Evolutionary conservation across 176 grass and related monocot genomes (phyloP).

Genomic region (Tuctoria greenei): DNA sequence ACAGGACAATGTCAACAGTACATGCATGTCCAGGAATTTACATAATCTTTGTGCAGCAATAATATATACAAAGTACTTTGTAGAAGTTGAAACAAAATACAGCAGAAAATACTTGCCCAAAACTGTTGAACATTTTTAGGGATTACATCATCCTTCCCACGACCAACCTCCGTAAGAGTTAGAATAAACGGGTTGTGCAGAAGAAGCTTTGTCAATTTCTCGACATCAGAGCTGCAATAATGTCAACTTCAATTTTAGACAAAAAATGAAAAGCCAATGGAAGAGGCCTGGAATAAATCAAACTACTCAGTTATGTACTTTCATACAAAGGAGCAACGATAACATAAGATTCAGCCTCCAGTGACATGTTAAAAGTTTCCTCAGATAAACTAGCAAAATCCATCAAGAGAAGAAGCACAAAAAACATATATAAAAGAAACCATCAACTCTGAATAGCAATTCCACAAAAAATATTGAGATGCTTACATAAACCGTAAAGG

Average conservation of each 20-base stretch:
- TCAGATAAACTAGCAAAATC: conserved; percentile 8
- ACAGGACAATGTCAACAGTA: conserved; percentile 2
- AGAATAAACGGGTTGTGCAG: conserved; percentile 85
- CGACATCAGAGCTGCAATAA: conserved; percentile 66
- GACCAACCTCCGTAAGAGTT: conserved; percentile 77
- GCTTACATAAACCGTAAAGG: background rate
- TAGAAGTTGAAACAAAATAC: background rate
- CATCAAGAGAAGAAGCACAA: conserved; percentile 3
- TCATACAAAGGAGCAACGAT: background rate
- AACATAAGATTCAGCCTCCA: background rate
- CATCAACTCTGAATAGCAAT: background rate
- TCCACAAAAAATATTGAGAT: background rate
- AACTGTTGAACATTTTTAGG: conserved; percentile 88
- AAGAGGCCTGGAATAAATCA: background rate
- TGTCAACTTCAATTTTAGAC: conserved; percentile 18
- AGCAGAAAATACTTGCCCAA: conserved; percentile 51
- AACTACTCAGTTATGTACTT: conserved; percentile 17
- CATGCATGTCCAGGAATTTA: background rate
- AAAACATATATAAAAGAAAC: conserved; percentile 18
- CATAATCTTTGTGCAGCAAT: background rate
- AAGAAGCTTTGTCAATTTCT: conserved; percentile 88
- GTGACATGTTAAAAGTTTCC: background rate
- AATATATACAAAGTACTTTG: background rate
- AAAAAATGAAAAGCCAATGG: conserved; percentile 17
- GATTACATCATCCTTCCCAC: conserved; percentile 66